phyloP scores from a whole-genome alignment of 306 rosid species.

The cucumber (Cucumis sativus) region Cucumber_9930_V3 NC_026656.2:17728501-17729000 shows the following conservation, averaged over 20 bases:
- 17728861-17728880: slow-evolving; percentile 1
- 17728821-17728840: slow-evolving; percentile 5
- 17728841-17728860: not conserved
- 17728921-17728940: not conserved
- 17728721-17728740: not conserved
- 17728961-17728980: not conserved
- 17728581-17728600: slow-evolving; percentile 5
- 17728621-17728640: too few species aligned
- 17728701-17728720: not conserved
- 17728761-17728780: not conserved
- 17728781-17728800: not conserved
- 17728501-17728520: not conserved
- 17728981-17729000: not conserved
- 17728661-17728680: not conserved
- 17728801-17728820: not conserved
- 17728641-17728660: not conserved
- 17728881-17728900: not conserved
- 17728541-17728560: slow-evolving; percentile 5
- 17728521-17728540: not conserved
- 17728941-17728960: not conserved
- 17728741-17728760: not conserved
- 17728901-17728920: not conserved
- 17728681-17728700: not conserved
- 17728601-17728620: not conserved
- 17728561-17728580: not conserved